Conservation (phyloP, 2,329 filamentous ascomycete genomes). For the Trichoderma atrobrunneum region DNA sequence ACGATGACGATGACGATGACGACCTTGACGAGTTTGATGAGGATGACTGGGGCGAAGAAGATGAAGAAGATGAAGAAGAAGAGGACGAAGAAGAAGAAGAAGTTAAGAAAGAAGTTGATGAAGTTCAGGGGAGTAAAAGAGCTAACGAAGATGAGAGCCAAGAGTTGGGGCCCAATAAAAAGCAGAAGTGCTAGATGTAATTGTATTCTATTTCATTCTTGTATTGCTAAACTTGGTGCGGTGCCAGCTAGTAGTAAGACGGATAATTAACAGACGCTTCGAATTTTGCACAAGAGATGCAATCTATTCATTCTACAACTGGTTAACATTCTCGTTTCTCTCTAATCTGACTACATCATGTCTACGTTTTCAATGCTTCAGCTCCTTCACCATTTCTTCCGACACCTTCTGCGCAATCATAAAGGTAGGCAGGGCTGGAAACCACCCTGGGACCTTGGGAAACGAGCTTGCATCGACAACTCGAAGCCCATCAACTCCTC, state of each 20-base stretch:
- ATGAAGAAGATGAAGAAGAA: background rate
- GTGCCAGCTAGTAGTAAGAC: background rate
- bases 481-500: background rate
- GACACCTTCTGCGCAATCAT: background rate
- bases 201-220: background rate
- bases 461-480: background rate
- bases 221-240: background rate
- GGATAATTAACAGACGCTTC: accelerated
- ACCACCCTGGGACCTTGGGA: background rate
- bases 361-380: background rate
- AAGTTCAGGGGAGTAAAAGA: background rate
- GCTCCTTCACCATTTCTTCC: background rate
- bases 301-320: background rate
- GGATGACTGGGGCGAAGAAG: background rate
- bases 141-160: background rate
- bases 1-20: background rate
- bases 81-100: background rate
- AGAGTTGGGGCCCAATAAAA: background rate
- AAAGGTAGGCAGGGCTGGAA: background rate
- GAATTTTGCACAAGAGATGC: background rate
- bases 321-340: background rate
- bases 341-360: background rate
- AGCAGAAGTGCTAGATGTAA: background rate
- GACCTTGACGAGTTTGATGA: background rate
- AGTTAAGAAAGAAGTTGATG: too few species aligned